These are phyloP conservation scores for Cytospora leucostoma DNA, from an alignment of 2,329 filamentous ascomycete species.

Conservation along the genomic window DNA sequence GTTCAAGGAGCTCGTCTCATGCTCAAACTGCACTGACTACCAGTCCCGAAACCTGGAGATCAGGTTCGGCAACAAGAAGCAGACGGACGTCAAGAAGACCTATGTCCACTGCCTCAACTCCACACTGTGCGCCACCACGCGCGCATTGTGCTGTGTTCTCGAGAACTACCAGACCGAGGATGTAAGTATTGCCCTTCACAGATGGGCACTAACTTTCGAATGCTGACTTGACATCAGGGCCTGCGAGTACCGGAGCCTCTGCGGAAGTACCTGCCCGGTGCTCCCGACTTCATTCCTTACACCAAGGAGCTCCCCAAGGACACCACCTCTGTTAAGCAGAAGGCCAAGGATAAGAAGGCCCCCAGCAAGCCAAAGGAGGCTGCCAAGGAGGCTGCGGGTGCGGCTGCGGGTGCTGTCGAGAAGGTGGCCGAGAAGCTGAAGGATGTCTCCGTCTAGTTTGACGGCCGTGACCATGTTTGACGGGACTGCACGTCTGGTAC, in stretches of 20 bases:
- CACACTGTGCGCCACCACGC: slow-evolving; percentile 72
- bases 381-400: slow-evolving; percentile 26
- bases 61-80: slow-evolving; percentile 83
- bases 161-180: slow-evolving; percentile 97
- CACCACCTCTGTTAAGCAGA: slow-evolving; percentile 31
- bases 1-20: slow-evolving; percentile 97
- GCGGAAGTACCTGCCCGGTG: slow-evolving; percentile 85
- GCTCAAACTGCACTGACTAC: slow-evolving; percentile 98
- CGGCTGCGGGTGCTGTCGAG: slow-evolving; percentile 30
- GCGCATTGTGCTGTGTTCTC: slow-evolving; percentile 89
- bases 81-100: slow-evolving; percentile 82
- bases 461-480: not conserved
- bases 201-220: not conserved
- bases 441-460: slow-evolving; percentile 32
- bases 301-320: slow-evolving; percentile 83
- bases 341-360: slow-evolving; percentile 30
- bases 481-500: not conserved
- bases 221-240: slow-evolving; percentile 50
- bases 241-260: slow-evolving; percentile 80
- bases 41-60: slow-evolving; percentile 94
- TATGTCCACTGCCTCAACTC: slow-evolving; percentile 86
- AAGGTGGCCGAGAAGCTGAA: slow-evolving; percentile 35
- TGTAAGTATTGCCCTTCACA: slow-evolving; percentile 47
- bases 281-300: slow-evolving; percentile 87
- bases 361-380: slow-evolving; percentile 31